Evolutionary conservation across 441 rosid species (phyloP), one percentile per base, ranked within the genome.

Genomic region (Pelargonium fulgidum): DNA sequence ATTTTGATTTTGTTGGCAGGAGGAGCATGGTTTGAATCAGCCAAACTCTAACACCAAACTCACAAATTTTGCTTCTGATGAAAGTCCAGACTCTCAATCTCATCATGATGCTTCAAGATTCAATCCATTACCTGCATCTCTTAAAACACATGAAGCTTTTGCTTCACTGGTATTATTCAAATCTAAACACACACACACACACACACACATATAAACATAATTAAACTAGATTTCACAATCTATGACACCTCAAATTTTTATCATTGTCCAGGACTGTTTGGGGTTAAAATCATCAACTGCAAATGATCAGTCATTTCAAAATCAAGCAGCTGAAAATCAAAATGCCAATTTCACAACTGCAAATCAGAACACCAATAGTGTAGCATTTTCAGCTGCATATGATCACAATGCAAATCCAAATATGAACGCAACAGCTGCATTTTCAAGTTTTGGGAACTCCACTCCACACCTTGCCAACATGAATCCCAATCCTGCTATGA

Each of bases 1-100:
- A 33, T 33, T 12, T 13, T 54, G 1, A 16, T 16, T 54, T 54
- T 6, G 5, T 52, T 3, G 5, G 16, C 61, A 54, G 61, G 61
- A 54, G 20, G 61, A 54, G 61, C 61, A 14, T 54, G 22, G 61
- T 54, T 16, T 54, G 19, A 54, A 54, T 16, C 61, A 54, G 19
- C 6, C 61, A 16, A 54, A 54, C 19, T 54, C 61, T 7, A 54
- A 54, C 9, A 0, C 22, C 16, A 14, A 16, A 10, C 6, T 54
- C 0, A 19, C 61, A 54, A 54, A 3, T 16, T 14, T 4, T 54
- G 22, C 16, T 7, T 20, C 20, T 54, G 22, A 16, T 54, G 22
- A 16, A 16, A 54, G 61, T 20, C 20, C 61, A 54, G 61, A 54
- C 61, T 54, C 61, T 54, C 22, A 7, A 2, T 19, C 61, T 54